These are phyloP conservation scores for Colletotrichum sp. DNA, from an alignment of 2,329 filamentous ascomycete species.

Conservation along the genomic window DNA sequence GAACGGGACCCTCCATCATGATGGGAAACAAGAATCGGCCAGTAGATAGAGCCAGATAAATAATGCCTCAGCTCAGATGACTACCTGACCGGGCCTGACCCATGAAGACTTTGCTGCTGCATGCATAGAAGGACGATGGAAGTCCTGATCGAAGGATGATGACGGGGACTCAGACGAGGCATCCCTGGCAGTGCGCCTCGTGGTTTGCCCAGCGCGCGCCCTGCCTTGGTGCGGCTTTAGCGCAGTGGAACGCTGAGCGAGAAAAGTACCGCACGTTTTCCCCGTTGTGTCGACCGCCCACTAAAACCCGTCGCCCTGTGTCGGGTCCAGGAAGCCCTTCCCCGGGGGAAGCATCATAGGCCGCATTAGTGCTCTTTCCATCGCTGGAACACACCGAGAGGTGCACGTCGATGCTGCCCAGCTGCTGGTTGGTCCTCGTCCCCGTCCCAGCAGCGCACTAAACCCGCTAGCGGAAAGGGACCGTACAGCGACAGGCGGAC, in stretches of 20 bases:
- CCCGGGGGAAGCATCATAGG: not conserved
- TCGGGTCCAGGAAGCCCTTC: not conserved
- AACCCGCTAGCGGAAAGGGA: not conserved
- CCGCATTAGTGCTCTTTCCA: not conserved
- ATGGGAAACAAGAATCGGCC: not conserved
- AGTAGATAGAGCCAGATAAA: not conserved
- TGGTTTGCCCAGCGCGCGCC: constrained; percentile 13
- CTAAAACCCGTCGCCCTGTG: not conserved
- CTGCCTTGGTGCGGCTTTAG: not conserved
- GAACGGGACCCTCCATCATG: not conserved
- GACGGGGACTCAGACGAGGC: not conserved
- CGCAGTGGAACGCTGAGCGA: not conserved
- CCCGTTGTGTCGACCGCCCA: not conserved
- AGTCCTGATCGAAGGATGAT: not conserved
- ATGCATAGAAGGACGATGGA: not conserved
- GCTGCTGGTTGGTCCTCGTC: not conserved
- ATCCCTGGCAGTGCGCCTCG: constrained; percentile 10
- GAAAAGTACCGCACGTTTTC: not conserved
- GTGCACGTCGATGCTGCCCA: not conserved
- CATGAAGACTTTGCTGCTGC: not conserved
- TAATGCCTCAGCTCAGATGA: constrained; percentile 7
- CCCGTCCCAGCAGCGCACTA: not conserved
- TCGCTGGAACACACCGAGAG: not conserved
- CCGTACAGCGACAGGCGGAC: not conserved
- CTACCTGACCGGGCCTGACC: not conserved